Percentiles rank a stretch among this genome's conserved stretches.
Evolutionary conservation across 345 rosid species (phyloP).

Genomic region (Geranium rotundifolium): DNA sequence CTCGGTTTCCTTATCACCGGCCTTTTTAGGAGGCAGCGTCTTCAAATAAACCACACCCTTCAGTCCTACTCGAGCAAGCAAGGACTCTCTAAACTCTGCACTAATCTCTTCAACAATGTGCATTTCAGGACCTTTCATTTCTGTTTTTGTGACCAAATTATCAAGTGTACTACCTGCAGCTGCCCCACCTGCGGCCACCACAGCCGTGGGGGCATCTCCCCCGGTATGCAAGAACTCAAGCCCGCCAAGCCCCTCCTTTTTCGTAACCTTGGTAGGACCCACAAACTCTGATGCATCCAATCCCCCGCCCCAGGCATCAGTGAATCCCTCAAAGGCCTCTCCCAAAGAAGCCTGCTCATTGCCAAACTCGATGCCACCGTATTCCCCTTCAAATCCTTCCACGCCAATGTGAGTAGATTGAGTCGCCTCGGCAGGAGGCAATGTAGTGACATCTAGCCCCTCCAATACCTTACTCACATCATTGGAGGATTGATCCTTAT

Average conservation of each 20-base stretch:
- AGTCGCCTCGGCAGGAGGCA: conserved; percentile 97
- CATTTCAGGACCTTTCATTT: conserved; percentile 97
- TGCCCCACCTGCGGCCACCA: conserved; percentile 27
- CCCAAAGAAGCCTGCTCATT: conserved; percentile 81
- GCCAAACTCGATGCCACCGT: conserved; percentile 91
- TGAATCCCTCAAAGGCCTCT: conserved; percentile 80
- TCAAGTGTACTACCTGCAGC: conserved; percentile 51
- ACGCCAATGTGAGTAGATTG: conserved; percentile 81
- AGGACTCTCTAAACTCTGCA: conserved; percentile 92
- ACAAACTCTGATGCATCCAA: conserved; percentile 91
- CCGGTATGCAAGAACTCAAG: conserved; percentile 81
- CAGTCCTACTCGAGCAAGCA: conserved; percentile 83
- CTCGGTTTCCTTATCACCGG: conserved; percentile 75
- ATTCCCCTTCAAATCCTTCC: conserved; percentile 95
- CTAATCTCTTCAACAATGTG: conserved; percentile 70
- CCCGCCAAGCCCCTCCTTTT: conserved; percentile 86
- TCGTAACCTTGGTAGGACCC: conserved; percentile 59
- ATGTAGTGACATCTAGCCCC: conserved; percentile 79
- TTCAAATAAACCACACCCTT: conserved; percentile 84
- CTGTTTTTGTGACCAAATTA: conserved; percentile 64
- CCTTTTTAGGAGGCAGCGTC: conserved; percentile 64
- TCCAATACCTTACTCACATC: conserved; percentile 79
- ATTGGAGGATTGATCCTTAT: conserved; percentile 48
- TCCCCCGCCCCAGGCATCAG: conserved; percentile 98
- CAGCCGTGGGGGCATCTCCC: conserved; percentile 20